These are phyloP conservation scores for Groenewaldozyma tartarivorans DNA, from an alignment of 805 yeast species.

Conservation along the genomic window DNA sequence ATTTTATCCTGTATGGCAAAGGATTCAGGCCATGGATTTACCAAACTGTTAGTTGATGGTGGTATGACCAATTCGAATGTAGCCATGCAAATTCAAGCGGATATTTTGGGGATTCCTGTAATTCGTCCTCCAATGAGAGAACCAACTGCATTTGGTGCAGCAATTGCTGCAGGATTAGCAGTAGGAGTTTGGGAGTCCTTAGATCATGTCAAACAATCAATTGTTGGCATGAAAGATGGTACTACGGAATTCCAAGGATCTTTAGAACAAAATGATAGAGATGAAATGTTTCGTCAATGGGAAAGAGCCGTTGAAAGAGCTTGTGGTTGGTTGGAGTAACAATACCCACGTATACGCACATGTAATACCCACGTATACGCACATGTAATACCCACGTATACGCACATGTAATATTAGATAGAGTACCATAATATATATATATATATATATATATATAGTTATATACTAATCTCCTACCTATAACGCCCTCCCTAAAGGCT, in stretches of 20 bases:
- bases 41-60: conserved; percentile 64
- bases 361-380: too few relatives aligned
- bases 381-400: too few relatives aligned
- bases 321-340: conserved; percentile 55
- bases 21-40: conserved; percentile 57
- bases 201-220: conserved; percentile 44
- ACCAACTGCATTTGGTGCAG: conserved; percentile 94
- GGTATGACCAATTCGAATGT: conserved; percentile 90
- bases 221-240: conserved; percentile 3
- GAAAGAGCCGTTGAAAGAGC: conserved; percentile 76
- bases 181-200: conserved; percentile 65
- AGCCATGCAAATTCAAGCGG: conserved; percentile 90
- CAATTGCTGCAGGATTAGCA: conserved; percentile 85
- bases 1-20: conserved; percentile 82
- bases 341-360: too few relatives aligned
- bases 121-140: conserved; percentile 75
- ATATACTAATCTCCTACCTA: too few relatives aligned
- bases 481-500: too few relatives aligned
- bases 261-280: conserved; percentile 50
- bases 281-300: conserved; percentile 66
- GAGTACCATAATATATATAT: not conserved
- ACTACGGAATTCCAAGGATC: conserved; percentile 21
- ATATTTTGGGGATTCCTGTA: conserved; percentile 79
- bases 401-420: not conserved
- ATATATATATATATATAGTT: not conserved